Base-by-base conservation (phyloP, 2,329 filamentous ascomycete species). In the Penicillium sp. region DNA sequence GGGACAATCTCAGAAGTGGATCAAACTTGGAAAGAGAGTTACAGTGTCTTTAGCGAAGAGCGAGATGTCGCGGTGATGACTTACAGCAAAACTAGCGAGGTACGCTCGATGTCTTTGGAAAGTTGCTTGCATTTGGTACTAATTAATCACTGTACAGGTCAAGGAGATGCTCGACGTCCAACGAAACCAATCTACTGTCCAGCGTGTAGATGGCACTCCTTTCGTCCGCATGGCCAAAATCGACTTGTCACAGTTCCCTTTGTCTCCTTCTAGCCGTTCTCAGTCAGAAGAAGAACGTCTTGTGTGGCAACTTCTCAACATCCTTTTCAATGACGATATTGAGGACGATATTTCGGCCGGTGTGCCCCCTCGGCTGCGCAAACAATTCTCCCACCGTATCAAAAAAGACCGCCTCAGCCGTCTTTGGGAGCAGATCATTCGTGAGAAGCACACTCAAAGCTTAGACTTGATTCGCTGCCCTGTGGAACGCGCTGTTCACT, bases 291-390 rank as follows among this genome's bases (percentile, higher is more conserved):
- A 68, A 27, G 75, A 78, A 59, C 65, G 67, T n/a, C 59, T 74
- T 22, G 85, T 94, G 1, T 99, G 95, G 94, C 83, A 90, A 56
- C 79, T 99, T 34, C 88, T 90, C 1, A 89, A 89, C 53, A 87
- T 97, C 36, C 81, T 99, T 3, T 99, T 96, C 67, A 92, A 96
- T 60, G 79, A 86, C n/a, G 72, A 77, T 9, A 73, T 78, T 18
- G 71, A 79, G 32, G 75, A 78, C 47, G 74, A 78, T 50, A 75
- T 77, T 32, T 77, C 74, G 10, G 68, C 67, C 3, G 72, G 72
- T 34, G 70, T 79, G 21, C 75, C 74, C 18, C 59, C 66, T 16
- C 64, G 73, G 40, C 61, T 78, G 46, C 70, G 71, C 38, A 51
- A 68, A 1, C 70, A 74, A 38, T 79, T 72, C 49, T 62, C 68